Conservation (phyloP, 495 filamentous ascomycete genomes). For the Rostrohypoxylon terebratum region DNA sequence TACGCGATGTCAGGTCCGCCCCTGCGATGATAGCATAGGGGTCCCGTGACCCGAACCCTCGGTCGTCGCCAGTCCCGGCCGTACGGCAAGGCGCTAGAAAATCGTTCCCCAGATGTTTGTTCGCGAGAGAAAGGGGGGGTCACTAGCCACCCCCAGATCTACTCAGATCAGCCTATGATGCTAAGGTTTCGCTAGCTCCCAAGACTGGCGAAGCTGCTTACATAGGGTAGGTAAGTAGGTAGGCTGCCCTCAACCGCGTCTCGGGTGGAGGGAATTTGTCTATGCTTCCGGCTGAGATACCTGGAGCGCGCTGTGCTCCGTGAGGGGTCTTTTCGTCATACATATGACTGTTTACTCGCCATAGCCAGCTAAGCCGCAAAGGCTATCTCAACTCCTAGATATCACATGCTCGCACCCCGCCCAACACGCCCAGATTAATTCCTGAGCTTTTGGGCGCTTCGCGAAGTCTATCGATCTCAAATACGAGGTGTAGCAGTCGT, state of each 20-base stretch:
- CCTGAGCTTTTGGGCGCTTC: background rate
- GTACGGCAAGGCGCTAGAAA: background rate
- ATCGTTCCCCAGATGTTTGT: background rate
- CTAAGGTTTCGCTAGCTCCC: constrained; percentile 22
- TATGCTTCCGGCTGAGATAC: background rate
- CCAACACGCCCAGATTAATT: background rate
- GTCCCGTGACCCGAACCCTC: background rate
- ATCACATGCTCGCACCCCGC: background rate
- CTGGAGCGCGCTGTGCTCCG: background rate
- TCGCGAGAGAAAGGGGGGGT: constrained; percentile 1
- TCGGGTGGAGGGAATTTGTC: background rate
- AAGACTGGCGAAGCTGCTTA: background rate
- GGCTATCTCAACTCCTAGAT: background rate
- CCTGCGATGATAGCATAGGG: background rate
- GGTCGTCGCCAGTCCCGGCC: constrained; percentile 1
- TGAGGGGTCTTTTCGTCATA: background rate
- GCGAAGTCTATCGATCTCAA: background rate
- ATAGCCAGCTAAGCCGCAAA: background rate
- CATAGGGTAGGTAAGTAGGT: background rate
- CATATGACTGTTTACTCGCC: background rate
- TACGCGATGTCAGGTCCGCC: constrained; percentile 27
- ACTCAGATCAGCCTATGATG: constrained; percentile 6
- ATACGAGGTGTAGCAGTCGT: background rate
- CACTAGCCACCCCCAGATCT: constrained; percentile 30
- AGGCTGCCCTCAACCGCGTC: background rate